These are phyloP conservation scores for Candida vaughaniae DNA, from an alignment of 805 yeast genomes.

Conservation along the genomic window DNA sequence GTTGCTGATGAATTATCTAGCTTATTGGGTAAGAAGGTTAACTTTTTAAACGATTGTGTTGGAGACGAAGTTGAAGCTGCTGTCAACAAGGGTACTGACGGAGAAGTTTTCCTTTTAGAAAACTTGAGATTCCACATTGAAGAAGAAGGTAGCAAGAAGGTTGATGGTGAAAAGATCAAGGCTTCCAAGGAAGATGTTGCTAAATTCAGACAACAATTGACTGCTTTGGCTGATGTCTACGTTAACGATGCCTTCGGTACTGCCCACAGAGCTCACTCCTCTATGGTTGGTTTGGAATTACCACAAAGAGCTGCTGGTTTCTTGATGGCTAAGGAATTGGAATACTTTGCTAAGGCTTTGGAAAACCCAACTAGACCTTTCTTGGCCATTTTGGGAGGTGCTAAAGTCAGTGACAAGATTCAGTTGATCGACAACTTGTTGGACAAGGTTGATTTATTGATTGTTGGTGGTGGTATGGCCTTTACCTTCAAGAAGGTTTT, in stretches of 20 bases:
- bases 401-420: slow-evolving; percentile 98
- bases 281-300: slow-evolving; percentile 96
- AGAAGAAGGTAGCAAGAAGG: slow-evolving; percentile 89
- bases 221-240: slow-evolving; percentile 94
- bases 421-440: slow-evolving; percentile 95
- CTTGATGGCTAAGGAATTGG: slow-evolving; percentile 96
- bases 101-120: slow-evolving; percentile 88
- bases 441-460: slow-evolving; percentile 91
- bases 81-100: slow-evolving; percentile 69
- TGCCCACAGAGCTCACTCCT: slow-evolving; percentile 99
- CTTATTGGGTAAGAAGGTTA: slow-evolving; percentile 68
- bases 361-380: slow-evolving; percentile 98
- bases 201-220: slow-evolving; percentile 85
- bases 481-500: slow-evolving; percentile 97
- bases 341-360: slow-evolving; percentile 96
- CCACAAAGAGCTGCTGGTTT: slow-evolving; percentile 98
- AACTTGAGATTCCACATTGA: slow-evolving; percentile 98
- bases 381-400: slow-evolving; percentile 99
- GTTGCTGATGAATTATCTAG: slow-evolving; percentile 86
- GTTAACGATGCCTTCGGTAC: slow-evolving; percentile 99
- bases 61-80: slow-evolving; percentile 86
- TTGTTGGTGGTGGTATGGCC: slow-evolving; percentile 99
- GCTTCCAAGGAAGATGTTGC: slow-evolving; percentile 83
- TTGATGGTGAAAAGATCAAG: slow-evolving; percentile 87
- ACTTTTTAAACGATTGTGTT: slow-evolving; percentile 87